Conservation (phyloP, 1,139 yeast species). For the Kodamaea plutei region DNA sequence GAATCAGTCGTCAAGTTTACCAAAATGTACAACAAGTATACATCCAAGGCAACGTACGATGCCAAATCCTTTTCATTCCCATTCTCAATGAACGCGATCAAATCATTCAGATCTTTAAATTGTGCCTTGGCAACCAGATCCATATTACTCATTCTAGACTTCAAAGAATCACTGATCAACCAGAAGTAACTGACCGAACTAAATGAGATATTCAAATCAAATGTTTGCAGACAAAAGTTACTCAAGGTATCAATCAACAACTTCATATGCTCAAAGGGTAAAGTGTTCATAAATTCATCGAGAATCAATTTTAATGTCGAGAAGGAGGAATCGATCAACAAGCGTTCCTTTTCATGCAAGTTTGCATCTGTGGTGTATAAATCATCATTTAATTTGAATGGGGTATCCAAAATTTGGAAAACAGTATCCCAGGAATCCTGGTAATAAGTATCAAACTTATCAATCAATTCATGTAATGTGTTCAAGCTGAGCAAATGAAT, state of each 20-base stretch:
- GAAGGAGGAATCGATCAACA: conserved; percentile 61
- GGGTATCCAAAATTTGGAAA: conserved; percentile 63
- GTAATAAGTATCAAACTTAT: conserved; percentile 58
- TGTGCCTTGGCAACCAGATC: conserved; percentile 9
- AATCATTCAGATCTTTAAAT: conserved; percentile 11
- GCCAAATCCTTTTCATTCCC: conserved; percentile 15
- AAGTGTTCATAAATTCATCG: conserved; percentile 71
- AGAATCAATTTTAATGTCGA: conserved; percentile 77
- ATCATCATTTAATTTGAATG: conserved; percentile 45
- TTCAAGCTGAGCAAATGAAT: conserved; percentile 59
- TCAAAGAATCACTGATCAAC: conserved; percentile 78
- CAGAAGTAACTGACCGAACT: conserved; percentile 90
- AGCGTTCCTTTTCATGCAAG: conserved; percentile 39
- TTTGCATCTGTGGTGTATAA: no score
- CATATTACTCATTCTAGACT: conserved; percentile 18
- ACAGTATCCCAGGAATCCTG: conserved; percentile 68
- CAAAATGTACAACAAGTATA: conserved; percentile 58
- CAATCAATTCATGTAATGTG: conserved; percentile 65
- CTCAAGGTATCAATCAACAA: conserved; percentile 66
- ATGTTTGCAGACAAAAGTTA: conserved; percentile 64
- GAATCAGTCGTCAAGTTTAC: conserved; percentile 60
- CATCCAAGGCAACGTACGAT: conserved; percentile 47
- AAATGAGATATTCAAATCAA: conserved; percentile 81
- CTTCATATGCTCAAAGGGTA: conserved; percentile 62
- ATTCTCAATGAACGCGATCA: conserved; percentile 6